phyloP scores from a whole-genome alignment of 2,329 filamentous ascomycete genomes.

The Alternaria gaisen region DNA sequence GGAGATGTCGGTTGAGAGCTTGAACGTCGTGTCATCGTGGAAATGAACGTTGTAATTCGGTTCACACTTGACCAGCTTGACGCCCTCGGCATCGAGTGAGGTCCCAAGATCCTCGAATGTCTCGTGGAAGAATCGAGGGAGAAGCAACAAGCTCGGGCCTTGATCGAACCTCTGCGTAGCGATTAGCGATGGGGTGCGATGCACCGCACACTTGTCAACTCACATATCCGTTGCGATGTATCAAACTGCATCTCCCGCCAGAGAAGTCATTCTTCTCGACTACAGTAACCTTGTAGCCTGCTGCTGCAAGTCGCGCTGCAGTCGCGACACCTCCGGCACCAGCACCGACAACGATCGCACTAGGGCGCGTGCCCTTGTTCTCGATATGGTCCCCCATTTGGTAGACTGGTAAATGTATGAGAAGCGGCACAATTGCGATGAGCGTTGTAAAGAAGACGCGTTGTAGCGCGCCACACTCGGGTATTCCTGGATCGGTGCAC shows the following conservation, averaged over 20 bases:
- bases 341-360: conserved; percentile 62
- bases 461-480: conserved; percentile 23
- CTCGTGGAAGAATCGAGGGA: conserved; percentile 75
- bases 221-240: conserved; percentile 67
- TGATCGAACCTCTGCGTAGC: conserved; percentile 71
- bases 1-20: conserved; percentile 72
- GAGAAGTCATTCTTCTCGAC: conserved; percentile 80
- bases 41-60: conserved; percentile 82
- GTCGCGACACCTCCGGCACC: conserved; percentile 77
- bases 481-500: conserved; percentile 13
- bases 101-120: conserved; percentile 75
- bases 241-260: conserved; percentile 74
- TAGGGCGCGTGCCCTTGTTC: conserved; percentile 23
- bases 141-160: conserved; percentile 76
- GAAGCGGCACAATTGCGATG: conserved; percentile 4
- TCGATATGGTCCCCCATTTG: conserved; percentile 21
- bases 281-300: conserved; percentile 76
- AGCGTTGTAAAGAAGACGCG: conserved; percentile 11
- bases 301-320: conserved; percentile 74
- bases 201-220: conserved; percentile 14
- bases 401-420: background rate
- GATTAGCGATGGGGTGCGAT: background rate
- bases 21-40: conserved; percentile 70
- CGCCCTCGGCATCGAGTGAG: conserved; percentile 70
- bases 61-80: conserved; percentile 74